Percentiles rank a stretch among this genome's conserved stretches.
phyloP scores from a whole-genome alignment of 1,139 yeast genomes.

The Pichia sp. region DNA sequence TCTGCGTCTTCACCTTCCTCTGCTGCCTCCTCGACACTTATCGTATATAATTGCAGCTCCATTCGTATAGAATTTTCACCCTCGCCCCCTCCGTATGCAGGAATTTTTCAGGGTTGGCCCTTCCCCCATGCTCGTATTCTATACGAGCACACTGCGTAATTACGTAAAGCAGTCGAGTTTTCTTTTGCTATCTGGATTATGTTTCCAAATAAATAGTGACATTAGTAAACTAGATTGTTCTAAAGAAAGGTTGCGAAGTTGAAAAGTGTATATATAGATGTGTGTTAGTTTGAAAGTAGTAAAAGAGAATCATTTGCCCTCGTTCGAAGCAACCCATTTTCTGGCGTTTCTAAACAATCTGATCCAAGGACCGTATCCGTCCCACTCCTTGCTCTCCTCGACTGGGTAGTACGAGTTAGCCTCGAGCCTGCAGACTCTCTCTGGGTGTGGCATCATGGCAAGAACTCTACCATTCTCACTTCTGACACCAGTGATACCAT shows the following conservation, averaged over 20 bases:
- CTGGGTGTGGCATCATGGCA: constrained; percentile 99
- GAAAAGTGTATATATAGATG: neutral
- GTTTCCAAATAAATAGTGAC: neutral
- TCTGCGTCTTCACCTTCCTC: neutral
- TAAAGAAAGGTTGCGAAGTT: neutral
- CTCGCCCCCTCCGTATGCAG: neutral
- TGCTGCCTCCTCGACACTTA: neutral
- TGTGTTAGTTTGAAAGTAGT: neutral
- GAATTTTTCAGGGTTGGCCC: neutral
- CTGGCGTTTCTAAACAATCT: constrained; percentile 90
- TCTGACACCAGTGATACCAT: constrained; percentile 89
- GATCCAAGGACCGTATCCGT: constrained; percentile 89
- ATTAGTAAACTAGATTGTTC: neutral
- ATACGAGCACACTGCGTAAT: neutral
- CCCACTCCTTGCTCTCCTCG: constrained; percentile 64
- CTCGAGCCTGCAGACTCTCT: constrained; percentile 84
- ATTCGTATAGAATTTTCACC: neutral
- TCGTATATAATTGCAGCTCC: neutral
- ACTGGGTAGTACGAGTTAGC: constrained; percentile 88
- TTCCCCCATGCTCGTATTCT: too few relatives aligned
- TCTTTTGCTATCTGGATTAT: neutral
- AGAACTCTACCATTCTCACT: constrained; percentile 91
- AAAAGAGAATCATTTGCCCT: constrained; percentile 3
- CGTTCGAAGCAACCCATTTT: constrained; percentile 69
- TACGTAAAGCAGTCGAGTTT: neutral